phyloP scores from a whole-genome alignment of 441 rosid species.

The Erysimum cheiri region DNA sequence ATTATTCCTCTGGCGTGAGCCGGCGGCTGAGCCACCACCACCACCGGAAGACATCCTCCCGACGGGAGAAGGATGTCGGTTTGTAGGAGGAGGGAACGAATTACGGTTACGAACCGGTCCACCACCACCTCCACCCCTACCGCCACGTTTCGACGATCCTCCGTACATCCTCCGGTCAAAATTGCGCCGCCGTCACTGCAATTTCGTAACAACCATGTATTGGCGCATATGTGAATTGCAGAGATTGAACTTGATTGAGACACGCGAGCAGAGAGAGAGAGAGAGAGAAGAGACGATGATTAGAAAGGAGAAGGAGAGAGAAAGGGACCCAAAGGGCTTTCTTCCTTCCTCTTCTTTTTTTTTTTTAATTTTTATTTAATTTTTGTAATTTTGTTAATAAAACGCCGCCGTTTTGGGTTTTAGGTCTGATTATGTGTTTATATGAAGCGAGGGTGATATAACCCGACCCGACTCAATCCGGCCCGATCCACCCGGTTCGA shows the following conservation, averaged over 20 bases:
- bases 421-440: constrained; percentile 17
- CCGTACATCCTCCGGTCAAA: constrained; percentile 57
- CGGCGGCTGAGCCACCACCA: constrained; percentile 41
- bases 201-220: constrained; percentile 24
- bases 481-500: constrained; percentile 4
- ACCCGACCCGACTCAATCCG: constrained; percentile 2
- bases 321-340: constrained; percentile 29
- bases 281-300: constrained; percentile 38
- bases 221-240: background rate
- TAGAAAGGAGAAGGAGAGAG: constrained; percentile 21
- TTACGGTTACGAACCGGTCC: constrained; percentile 53
- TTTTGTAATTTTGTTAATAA: background rate
- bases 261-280: constrained; percentile 39
- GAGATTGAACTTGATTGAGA: constrained; percentile 46
- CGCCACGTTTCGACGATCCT: constrained; percentile 67
- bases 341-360: constrained; percentile 24
- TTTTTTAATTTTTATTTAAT: background rate
- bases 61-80: constrained; percentile 55
- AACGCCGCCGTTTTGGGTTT: constrained; percentile 23
- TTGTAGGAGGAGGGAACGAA: constrained; percentile 67
- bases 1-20: constrained; percentile 45
- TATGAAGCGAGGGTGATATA: background rate
- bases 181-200: constrained; percentile 33
- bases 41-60: constrained; percentile 55
- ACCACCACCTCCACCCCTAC: constrained; percentile 49